phyloP scores from a whole-genome alignment of 371 early-diverging fungal species.

The Haplosporangium sp. region DNA sequence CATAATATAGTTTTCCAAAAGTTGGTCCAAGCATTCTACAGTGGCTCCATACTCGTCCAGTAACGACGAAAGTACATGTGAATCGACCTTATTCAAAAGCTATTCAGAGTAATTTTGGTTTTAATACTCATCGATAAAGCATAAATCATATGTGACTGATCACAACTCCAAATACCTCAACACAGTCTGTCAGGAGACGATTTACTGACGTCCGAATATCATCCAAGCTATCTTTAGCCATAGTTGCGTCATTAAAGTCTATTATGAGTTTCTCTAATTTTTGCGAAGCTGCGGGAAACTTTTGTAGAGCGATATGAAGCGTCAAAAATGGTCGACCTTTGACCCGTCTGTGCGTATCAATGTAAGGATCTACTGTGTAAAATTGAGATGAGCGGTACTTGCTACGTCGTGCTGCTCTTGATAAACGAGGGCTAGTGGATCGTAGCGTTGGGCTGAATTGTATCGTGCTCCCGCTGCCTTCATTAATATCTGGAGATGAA shows the following conservation, averaged over 20 bases:
- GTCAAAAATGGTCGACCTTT: conserved; percentile 25
- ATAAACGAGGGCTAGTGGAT: not conserved
- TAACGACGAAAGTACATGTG: conserved; percentile 19
- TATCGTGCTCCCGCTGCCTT: not conserved
- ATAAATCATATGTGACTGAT: not conserved
- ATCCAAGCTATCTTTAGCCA: conserved; percentile 35
- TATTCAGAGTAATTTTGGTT: not conserved
- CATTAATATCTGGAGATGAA: not conserved
- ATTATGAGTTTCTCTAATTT: conserved; percentile 44
- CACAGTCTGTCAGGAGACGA: conserved; percentile 35
- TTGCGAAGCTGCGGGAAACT: conserved; percentile 35
- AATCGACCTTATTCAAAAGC: conserved; percentile 42
- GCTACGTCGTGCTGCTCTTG: conserved; percentile 3
- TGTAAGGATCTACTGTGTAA: not conserved
- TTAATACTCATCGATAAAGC: not conserved
- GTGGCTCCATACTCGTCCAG: conserved; percentile 38
- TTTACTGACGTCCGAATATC: conserved; percentile 49
- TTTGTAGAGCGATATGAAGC: conserved; percentile 31
- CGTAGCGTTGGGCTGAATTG: not conserved
- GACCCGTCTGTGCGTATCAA: conserved; percentile 5
- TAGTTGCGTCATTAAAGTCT: conserved; percentile 53
- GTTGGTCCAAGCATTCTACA: conserved; percentile 40
- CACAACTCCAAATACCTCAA: conserved; percentile 22
- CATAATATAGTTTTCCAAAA: conserved; percentile 66
- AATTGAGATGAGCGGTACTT: conserved; percentile 8